Percentiles rank a stretch among this genome's conserved stretches.
phyloP scores from a whole-genome alignment of 768 basidiomycete species.

The Lactarius vividus region DNA sequence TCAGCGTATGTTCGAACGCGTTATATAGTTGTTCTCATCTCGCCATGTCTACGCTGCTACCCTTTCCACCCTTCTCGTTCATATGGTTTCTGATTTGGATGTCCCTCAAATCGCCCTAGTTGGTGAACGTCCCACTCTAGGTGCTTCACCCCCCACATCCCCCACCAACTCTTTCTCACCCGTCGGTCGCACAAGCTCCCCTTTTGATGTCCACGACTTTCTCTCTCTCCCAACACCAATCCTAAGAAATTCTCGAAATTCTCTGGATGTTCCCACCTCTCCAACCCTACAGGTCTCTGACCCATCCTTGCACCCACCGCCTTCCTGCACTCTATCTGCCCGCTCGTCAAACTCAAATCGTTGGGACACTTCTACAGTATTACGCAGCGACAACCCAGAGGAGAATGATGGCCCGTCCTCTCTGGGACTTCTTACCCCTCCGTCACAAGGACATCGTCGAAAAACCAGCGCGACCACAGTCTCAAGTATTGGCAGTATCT shows the following conservation, averaged over 20 bases:
- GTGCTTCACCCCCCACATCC: too few species aligned
- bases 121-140: too few species aligned
- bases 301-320: conserved; percentile 48
- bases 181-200: too few species aligned
- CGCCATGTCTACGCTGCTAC: too few species aligned
- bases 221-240: conserved; percentile 23
- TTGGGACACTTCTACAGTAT: conserved; percentile 51
- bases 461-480: conserved; percentile 59
- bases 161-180: too few species aligned
- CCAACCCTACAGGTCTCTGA: conserved; percentile 36
- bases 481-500: conserved; percentile 48
- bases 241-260: conserved; percentile 27
- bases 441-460: conserved; percentile 43
- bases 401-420: conserved; percentile 49
- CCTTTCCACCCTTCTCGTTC: too few species aligned
- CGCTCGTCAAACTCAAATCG: conserved; percentile 51
- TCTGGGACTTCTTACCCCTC: conserved; percentile 47
- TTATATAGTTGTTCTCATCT: too few species aligned
- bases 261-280: conserved; percentile 35
- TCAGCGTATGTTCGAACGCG: too few species aligned
- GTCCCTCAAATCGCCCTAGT: too few species aligned
- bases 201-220: too few species aligned
- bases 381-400: conserved; percentile 71
- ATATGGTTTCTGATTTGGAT: too few species aligned
- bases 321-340: conserved; percentile 73